Evolutionary conservation across 1,284 basidiomycete species (phyloP), one percentile per base, ranked within the genome.

Genomic region (Fistulinella cinereoalba): DNA sequence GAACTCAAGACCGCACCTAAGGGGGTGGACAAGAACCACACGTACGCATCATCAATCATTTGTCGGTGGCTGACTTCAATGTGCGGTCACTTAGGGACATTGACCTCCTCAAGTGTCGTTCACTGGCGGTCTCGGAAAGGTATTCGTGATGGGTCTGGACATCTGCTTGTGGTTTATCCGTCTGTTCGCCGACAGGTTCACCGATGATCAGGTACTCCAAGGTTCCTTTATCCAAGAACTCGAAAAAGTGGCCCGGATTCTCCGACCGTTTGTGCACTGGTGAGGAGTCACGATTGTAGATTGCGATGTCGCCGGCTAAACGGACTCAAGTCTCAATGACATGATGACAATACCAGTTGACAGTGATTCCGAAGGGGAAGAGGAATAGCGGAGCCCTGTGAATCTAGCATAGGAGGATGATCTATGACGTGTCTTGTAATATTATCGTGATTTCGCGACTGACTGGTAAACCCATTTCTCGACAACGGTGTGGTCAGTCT

Each of bases 1-100:
- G 83, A 89, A 60, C 71, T 94, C 41, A 95, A 94, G 68, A 80
- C 81, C 3, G 89, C 92, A 10, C 92, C 92, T 1, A 94, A 94
- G 62, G 92, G 92, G 0, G 68, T 93, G n/a, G 79, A 81, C 46
- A 95, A 92, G 66, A 75, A 74, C 18, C 92, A 96, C 61, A 72
- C 73, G 86, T 87, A 37, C 16, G 51, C 22, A 11, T 42, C n/a
- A 16, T 27, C 33, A 27, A 13, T 36, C 15, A 31, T 16, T 6
- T 25, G 21, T 37, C 4, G 32, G 24, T 44, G 21, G 41, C 46
- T n/a, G 28, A 24, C 9, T 27, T 22, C 32, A 18, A 9, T 7
- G n/a, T 11, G 34, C 29, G 19, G 15, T 37, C 13, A 24, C 11
- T 1, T 54, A 88, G 85, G 66, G 88, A 94, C 61, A 95, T 95